Percentiles rank a stretch among this genome's conserved stretches.
These are phyloP conservation scores for Pleurotus giganteus DNA, from an alignment of 768 basidiomycete genomes.

Conservation along the genomic window DNA sequence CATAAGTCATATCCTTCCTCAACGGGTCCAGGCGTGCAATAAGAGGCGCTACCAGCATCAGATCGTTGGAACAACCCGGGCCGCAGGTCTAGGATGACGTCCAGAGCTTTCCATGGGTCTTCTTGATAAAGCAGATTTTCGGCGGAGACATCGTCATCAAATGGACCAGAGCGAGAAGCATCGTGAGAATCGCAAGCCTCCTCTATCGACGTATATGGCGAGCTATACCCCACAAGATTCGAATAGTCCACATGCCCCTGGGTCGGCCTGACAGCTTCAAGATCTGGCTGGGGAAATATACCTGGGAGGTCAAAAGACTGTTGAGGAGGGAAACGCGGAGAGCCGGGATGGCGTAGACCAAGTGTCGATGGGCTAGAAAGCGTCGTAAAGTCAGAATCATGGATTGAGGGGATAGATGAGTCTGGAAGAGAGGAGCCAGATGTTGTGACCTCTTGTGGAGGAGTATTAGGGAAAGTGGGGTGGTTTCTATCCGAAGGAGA, in stretches of 20 bases:
- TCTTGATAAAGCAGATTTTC: slow-evolving; percentile 37
- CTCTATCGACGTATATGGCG: background rate
- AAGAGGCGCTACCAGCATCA: too few relatives aligned
- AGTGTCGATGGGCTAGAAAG: slow-evolving; percentile 12
- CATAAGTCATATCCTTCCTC: too few relatives aligned
- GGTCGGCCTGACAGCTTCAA: background rate
- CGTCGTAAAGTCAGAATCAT: background rate
- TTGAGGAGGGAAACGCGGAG: background rate
- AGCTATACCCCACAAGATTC: background rate
- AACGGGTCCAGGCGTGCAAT: too few relatives aligned
- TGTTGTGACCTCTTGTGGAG: background rate
- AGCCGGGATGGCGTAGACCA: slow-evolving; percentile 9
- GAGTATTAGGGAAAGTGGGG: background rate
- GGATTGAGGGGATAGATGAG: slow-evolving; percentile 7
- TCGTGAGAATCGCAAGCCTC: slow-evolving; percentile 6
- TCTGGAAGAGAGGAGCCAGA: background rate
- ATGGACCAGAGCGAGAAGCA: background rate
- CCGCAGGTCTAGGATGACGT: slow-evolving; percentile 36
- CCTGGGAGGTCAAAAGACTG: background rate
- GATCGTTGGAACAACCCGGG: background rate
- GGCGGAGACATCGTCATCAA: slow-evolving; percentile 12
- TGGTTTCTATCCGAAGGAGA: background rate
- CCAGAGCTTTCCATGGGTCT: slow-evolving; percentile 45
- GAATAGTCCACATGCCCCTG: too few relatives aligned
- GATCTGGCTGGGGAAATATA: background rate